Conservation (phyloP, 352 stramenopile species). For the Phytophthora rubi region DNA sequence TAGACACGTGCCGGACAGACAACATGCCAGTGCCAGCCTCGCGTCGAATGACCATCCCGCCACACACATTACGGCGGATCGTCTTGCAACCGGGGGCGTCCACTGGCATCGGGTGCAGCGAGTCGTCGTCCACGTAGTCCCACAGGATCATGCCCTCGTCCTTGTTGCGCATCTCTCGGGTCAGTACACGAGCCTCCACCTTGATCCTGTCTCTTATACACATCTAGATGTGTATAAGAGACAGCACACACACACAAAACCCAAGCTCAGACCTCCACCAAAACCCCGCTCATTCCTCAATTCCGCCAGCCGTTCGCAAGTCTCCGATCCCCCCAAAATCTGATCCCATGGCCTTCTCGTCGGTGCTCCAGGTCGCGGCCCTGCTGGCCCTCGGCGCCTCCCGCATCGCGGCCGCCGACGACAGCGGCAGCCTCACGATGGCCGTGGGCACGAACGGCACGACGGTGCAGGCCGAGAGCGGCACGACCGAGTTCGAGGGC, state of each 20-base stretch:
- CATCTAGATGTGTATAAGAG: no score
- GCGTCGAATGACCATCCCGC: conserved; percentile 48
- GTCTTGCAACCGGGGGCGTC: conserved; percentile 18
- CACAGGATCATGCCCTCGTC: conserved; percentile 56
- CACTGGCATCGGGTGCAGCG: conserved; percentile 43
- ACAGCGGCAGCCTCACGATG: conserved; percentile 49
- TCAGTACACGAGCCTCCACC: conserved; percentile 68
- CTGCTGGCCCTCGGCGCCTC: conserved; percentile 22
- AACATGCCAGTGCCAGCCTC: conserved; percentile 50
- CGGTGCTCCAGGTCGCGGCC: conserved; percentile 10
- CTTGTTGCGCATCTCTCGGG: conserved; percentile 40
- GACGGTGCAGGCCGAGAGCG: conserved; percentile 53
- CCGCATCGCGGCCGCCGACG: conserved; percentile 5
- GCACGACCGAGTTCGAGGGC: conserved; percentile 61
- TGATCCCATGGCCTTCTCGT: conserved; percentile 22
- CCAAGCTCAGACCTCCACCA: not conserved
- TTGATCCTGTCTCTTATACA: no score
- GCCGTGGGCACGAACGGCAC: conserved; percentile 63
- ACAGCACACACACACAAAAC: no score
- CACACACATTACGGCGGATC: conserved; percentile 62
- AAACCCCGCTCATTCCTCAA: conserved; percentile 29
- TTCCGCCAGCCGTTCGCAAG: conserved; percentile 9
- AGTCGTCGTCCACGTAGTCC: conserved; percentile 78
- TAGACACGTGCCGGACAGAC: conserved; percentile 60
- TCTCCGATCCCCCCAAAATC: not conserved